Evolutionary conservation across 208 protist species (phyloP).

Genomic region (Leishmania guyanensis): DNA sequence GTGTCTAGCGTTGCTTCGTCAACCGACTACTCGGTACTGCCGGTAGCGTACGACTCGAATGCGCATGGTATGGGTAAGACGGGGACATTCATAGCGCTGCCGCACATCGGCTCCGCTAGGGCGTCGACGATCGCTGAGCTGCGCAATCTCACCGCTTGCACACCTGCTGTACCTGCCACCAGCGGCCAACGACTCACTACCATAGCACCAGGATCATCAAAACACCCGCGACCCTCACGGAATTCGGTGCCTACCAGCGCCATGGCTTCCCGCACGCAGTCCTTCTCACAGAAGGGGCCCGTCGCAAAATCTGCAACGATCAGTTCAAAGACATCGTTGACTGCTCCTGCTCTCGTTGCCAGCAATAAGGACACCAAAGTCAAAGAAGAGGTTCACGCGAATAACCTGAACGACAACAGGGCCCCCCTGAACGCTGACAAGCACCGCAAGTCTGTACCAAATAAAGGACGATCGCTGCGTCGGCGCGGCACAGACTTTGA

Average conservation of each 20-base stretch:
- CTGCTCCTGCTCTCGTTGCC: neutral
- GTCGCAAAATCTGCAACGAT: neutral
- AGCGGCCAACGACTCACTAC: neutral
- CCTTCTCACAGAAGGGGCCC: neutral
- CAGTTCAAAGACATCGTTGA: neutral
- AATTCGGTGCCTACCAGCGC: neutral
- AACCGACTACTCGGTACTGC: conserved; percentile 7
- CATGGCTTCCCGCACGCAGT: neutral
- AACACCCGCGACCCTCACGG: neutral
- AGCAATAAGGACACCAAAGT: neutral
- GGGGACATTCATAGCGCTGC: neutral
- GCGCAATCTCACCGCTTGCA: neutral
- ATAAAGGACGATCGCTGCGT: conserved; percentile 22
- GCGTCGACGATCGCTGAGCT: neutral
- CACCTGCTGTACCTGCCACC: neutral
- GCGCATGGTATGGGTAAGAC: neutral
- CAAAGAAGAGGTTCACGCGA: neutral
- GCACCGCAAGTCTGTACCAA: conserved; percentile 2
- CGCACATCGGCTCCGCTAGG: neutral
- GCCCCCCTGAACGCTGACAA: neutral
- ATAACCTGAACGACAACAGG: neutral
- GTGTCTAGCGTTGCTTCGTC: conserved; percentile 13
- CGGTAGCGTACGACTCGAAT: conserved; percentile 9
- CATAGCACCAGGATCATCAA: neutral
- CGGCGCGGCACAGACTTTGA: conserved; percentile 27